Percentiles rank a stretch among this genome's conserved stretches.
phyloP scores from a whole-genome alignment of 2,329 filamentous ascomycete species.

The Apiospora kogelbergensis region DNA sequence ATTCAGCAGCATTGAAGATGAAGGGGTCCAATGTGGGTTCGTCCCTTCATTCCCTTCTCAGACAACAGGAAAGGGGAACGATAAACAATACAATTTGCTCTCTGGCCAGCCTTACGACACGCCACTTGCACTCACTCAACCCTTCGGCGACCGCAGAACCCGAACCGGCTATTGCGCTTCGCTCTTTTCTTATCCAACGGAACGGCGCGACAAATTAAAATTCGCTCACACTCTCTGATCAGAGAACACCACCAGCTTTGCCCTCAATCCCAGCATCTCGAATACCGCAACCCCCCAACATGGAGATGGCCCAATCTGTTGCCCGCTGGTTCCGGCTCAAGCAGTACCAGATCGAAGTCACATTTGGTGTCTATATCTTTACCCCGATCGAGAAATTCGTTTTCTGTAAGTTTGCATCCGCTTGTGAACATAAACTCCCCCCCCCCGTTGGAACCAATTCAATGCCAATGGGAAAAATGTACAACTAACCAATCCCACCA shows the following conservation, averaged over 20 bases:
- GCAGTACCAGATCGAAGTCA: constrained; percentile 98
- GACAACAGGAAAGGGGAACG: constrained; percentile 1
- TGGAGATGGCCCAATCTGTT: constrained; percentile 50
- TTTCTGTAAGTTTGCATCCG: constrained; percentile 69
- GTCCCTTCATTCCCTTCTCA: neutral
- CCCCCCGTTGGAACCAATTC: neutral
- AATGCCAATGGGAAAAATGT: neutral
- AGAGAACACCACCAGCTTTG: neutral
- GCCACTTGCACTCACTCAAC: neutral
- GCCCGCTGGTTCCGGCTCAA: constrained; percentile 90
- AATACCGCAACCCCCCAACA: constrained; percentile 16
- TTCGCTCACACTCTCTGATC: neutral
- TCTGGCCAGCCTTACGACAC: neutral
- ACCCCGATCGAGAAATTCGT: constrained; percentile 95
- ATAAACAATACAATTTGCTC: neutral
- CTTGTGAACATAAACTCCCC: too few relatives aligned
- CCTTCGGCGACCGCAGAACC: neutral
- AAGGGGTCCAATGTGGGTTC: constrained; percentile 3
- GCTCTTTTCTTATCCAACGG: neutral
- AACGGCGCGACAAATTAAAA: neutral
- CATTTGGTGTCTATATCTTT: constrained; percentile 95
- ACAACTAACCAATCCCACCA: constrained; percentile 10
- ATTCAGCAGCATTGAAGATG: constrained; percentile 1
- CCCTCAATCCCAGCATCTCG: neutral
- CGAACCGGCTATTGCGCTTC: neutral